phyloP scores from a whole-genome alignment of 192 early-diverging fungal genomes.

The Linderina pennispora region DNA sequence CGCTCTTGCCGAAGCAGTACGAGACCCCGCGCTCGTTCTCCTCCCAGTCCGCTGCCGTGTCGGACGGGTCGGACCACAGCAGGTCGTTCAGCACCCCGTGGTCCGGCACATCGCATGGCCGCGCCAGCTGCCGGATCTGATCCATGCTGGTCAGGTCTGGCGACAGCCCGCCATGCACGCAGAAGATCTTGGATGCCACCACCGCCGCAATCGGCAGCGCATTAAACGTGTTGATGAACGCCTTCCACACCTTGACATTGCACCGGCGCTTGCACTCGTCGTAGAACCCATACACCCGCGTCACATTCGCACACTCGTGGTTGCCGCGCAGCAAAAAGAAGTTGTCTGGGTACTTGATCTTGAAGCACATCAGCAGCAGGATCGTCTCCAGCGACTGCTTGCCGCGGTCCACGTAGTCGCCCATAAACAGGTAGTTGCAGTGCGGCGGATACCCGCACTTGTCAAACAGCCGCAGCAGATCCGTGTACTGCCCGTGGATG shows the following conservation, averaged over 20 bases:
- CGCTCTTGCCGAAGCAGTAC: conserved; percentile 83
- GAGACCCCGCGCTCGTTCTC: conserved; percentile 96
- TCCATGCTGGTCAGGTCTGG: conserved; percentile 75
- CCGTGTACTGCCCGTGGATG: conserved; percentile 93
- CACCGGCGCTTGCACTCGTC: conserved; percentile 93
- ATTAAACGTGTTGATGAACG: conserved; percentile 93
- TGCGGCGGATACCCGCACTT: conserved; percentile 88
- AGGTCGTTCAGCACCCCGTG: conserved; percentile 88
- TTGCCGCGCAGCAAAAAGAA: conserved; percentile 97
- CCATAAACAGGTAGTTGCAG: conserved; percentile 89
- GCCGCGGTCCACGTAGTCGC: conserved; percentile 97
- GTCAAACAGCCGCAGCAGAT: conserved; percentile 89
- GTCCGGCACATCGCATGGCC: conserved; percentile 89
- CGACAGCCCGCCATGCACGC: conserved; percentile 91
- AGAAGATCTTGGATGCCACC: conserved; percentile 91
- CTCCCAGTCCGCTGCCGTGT: conserved; percentile 70
- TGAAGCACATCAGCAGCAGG: conserved; percentile 87
- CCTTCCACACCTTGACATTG: conserved; percentile 84
- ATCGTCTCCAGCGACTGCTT: conserved; percentile 95
- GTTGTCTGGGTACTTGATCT: conserved; percentile 95
- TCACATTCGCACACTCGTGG: conserved; percentile 93
- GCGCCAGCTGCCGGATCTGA: conserved; percentile 70
- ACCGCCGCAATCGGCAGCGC: conserved; percentile 86
- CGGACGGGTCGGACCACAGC: conserved; percentile 91
- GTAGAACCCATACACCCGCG: conserved; percentile 93